Conservation (phyloP, 1,284 basidiomycete species). For the Ceratobasidium sp. region DNA sequence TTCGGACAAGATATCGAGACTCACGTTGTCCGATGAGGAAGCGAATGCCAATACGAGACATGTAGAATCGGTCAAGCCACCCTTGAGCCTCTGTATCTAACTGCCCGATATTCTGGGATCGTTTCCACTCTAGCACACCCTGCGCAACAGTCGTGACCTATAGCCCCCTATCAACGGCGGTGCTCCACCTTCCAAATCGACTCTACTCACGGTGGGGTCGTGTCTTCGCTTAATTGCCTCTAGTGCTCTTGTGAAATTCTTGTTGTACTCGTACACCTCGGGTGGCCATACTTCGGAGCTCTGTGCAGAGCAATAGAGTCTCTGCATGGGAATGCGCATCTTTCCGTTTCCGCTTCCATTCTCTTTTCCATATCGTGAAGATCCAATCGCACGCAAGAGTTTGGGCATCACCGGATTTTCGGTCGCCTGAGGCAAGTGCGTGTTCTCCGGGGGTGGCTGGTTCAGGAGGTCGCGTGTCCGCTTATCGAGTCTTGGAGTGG, state of each 20-base stretch:
- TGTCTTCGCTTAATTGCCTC: conserved; percentile 93
- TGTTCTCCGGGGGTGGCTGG: conserved; percentile 54
- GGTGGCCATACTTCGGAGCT: conserved; percentile 78
- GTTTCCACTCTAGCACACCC: conserved; percentile 70
- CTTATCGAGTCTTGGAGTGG: conserved; percentile 70
- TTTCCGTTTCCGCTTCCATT: conserved; percentile 50
- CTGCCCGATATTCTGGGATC: conserved; percentile 54
- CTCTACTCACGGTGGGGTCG: conserved; percentile 82
- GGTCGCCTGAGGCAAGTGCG: conserved; percentile 64
- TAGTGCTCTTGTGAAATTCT: conserved; percentile 83
- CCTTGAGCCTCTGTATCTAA: conserved; percentile 90
- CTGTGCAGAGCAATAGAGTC: conserved; percentile 50
- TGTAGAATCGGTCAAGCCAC: conserved; percentile 97
- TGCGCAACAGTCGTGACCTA: conserved; percentile 84
- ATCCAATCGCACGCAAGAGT: conserved; percentile 42
- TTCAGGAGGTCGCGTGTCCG: conserved; percentile 73
- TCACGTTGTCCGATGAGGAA: conserved; percentile 91
- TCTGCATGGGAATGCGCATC: conserved; percentile 73
- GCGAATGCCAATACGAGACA: conserved; percentile 95
- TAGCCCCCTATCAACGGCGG: not conserved
- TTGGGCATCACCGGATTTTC: conserved; percentile 71
- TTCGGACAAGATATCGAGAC: conserved; percentile 47
- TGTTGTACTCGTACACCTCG: conserved; percentile 93
- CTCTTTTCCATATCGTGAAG: conserved; percentile 17
- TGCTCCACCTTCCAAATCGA: not conserved